Evolutionary conservation across 257 asterid species (phyloP).

Genomic region (Ballota nigra): DNA sequence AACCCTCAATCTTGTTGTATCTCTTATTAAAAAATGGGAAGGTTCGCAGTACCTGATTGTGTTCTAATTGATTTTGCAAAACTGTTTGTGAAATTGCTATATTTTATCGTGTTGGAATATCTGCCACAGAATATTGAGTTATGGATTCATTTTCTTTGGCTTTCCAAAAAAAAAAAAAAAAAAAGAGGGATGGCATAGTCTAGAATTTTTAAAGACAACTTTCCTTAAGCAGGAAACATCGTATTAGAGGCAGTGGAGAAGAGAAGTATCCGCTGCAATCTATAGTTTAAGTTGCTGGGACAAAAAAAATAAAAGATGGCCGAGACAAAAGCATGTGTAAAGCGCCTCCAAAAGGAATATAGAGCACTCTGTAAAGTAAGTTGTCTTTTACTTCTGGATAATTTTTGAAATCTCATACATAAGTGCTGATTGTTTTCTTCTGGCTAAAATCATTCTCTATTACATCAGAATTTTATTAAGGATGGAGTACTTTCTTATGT

Average conservation of each 20-base stretch:
- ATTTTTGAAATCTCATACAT: constrained; percentile 18
- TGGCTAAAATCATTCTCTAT: constrained; percentile 1
- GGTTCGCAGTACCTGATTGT: background rate
- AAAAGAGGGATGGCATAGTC: background rate
- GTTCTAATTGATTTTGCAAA: background rate
- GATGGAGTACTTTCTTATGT: background rate
- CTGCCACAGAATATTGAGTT: background rate
- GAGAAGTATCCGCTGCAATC: constrained; percentile 23
- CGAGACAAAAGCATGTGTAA: constrained; percentile 50
- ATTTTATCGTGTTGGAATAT: background rate
- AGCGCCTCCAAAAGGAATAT: constrained; percentile 97
- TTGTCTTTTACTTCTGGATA: constrained; percentile 12
- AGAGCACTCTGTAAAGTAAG: constrained; percentile 94
- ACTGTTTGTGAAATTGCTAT: background rate
- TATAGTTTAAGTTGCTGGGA: background rate
- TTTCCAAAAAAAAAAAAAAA: too few species aligned
- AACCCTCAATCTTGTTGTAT: background rate
- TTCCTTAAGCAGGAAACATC: constrained; percentile 27
- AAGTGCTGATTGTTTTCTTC: background rate
- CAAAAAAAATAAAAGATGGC: too few species aligned
- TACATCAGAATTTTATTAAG: background rate
- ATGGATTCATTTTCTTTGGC: background rate
- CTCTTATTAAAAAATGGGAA: constrained; percentile 5
- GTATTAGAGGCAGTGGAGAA: constrained; percentile 20
- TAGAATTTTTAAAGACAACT: background rate